phyloP scores from a whole-genome alignment of 495 filamentous ascomycete genomes.

The Penicillium parvum region DNA sequence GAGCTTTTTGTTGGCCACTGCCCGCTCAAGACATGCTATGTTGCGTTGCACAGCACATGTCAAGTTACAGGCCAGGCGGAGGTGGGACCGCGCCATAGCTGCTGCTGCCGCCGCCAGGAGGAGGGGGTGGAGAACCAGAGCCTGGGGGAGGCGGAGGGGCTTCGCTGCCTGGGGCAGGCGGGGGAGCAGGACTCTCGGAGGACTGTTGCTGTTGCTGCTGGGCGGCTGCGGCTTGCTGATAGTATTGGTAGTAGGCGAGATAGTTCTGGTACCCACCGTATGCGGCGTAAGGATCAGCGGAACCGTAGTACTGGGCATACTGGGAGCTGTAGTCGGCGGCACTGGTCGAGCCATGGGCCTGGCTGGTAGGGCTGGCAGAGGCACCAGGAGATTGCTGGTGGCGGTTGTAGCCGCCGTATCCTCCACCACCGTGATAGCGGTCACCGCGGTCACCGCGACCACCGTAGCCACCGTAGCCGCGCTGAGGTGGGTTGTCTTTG shows the following conservation, averaged over 20 bases:
- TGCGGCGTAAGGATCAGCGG: constrained; percentile 80
- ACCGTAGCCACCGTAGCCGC: constrained; percentile 52
- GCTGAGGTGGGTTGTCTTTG: constrained; percentile 77
- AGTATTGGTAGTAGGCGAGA: constrained; percentile 63
- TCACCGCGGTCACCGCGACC: constrained; percentile 26
- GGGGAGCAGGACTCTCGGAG: constrained; percentile 46
- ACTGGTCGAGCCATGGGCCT: constrained; percentile 27
- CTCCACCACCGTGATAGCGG: constrained; percentile 29
- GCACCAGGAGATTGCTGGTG: constrained; percentile 36
- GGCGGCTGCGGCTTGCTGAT: constrained; percentile 57
- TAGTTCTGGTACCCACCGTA: constrained; percentile 87
- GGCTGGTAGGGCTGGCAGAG: constrained; percentile 34
- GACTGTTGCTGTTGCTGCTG: constrained; percentile 42
- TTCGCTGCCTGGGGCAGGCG: constrained; percentile 56
- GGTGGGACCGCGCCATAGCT: constrained; percentile 67
- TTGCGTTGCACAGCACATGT: not conserved
- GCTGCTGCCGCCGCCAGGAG: constrained; percentile 45
- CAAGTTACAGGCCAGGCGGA: constrained; percentile 47
- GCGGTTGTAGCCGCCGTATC: constrained; percentile 33
- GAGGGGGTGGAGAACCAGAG: constrained; percentile 65
- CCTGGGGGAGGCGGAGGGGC: constrained; percentile 60
- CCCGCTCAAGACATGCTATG: no score
- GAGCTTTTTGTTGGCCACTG: no score
- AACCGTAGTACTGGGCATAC: constrained; percentile 78
- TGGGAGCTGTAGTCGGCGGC: constrained; percentile 66